Evolutionary conservation across 2,329 filamentous ascomycete genomes (phyloP).

Genomic region (Ophiocordyceps camponoti-leonardi): DNA sequence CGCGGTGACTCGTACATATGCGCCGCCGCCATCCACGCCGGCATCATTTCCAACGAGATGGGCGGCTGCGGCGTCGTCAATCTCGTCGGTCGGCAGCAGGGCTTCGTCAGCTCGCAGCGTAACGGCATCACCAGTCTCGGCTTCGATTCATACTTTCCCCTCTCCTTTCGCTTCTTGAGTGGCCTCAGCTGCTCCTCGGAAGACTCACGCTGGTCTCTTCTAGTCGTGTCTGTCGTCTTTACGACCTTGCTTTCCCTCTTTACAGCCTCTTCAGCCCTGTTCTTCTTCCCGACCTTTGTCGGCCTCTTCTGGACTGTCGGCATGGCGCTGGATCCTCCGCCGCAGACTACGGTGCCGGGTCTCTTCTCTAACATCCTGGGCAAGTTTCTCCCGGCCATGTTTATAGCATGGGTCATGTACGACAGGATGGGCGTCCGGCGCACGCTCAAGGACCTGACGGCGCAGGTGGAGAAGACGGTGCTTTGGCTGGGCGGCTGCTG

Average conservation of each 20-base stretch:
- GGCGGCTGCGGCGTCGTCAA: slow-evolving; percentile 74
- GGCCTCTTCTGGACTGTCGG: slow-evolving; percentile 82
- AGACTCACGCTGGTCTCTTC: slow-evolving; percentile 70
- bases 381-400: slow-evolving; percentile 72
- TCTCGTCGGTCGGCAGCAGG: slow-evolving; percentile 48
- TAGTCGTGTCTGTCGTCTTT: slow-evolving; percentile 68
- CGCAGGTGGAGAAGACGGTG: slow-evolving; percentile 78
- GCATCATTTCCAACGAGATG: slow-evolving; percentile 50
- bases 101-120: slow-evolving; percentile 45
- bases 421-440: slow-evolving; percentile 63
- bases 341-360: slow-evolving; percentile 44
- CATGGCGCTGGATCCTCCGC: slow-evolving; percentile 74
- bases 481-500: slow-evolving; percentile 84
- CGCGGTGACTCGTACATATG: slow-evolving; percentile 84
- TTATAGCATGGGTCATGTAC: slow-evolving; percentile 78
- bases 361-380: slow-evolving; percentile 66
- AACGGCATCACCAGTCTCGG: slow-evolving; percentile 60
- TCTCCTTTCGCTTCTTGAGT: slow-evolving; percentile 61
- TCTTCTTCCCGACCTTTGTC: slow-evolving; percentile 72
- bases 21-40: slow-evolving; percentile 68
- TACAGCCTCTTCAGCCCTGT: slow-evolving; percentile 58
- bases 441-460: slow-evolving; percentile 53
- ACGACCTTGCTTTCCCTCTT: slow-evolving; percentile 66
- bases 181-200: slow-evolving; percentile 49
- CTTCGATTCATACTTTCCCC: slow-evolving; percentile 83